Conservation (phyloP, 306 rosid genomes). For the Echinosophora koreensis region DNA sequence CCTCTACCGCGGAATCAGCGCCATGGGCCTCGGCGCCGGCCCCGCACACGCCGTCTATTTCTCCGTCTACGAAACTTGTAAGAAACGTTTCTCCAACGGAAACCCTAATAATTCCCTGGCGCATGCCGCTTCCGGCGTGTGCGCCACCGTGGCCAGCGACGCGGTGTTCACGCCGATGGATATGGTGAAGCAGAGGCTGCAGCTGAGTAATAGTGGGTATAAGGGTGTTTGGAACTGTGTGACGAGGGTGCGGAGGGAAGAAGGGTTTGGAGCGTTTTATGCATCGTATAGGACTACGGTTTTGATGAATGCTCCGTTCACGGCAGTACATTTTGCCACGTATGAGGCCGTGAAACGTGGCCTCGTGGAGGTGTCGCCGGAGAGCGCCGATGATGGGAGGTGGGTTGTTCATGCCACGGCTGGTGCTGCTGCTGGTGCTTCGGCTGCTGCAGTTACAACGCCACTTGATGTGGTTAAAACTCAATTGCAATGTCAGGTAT, state of each 20-base stretch:
- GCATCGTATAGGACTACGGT: slow-evolving; percentile 86
- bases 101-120: slow-evolving; percentile 60
- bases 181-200: slow-evolving; percentile 93
- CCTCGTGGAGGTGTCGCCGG: slow-evolving; percentile 61
- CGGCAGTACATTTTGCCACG: slow-evolving; percentile 74
- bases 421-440: slow-evolving; percentile 78
- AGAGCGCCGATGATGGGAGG: slow-evolving; percentile 63
- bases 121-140: slow-evolving; percentile 78
- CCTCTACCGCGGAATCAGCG: slow-evolving; percentile 85
- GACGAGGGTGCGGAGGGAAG: slow-evolving; percentile 74
- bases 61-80: slow-evolving; percentile 69
- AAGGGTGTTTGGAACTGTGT: slow-evolving; percentile 81
- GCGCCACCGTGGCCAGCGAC: slow-evolving; percentile 80
- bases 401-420: slow-evolving; percentile 77
- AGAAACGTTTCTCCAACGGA: slow-evolving; percentile 66
- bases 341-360: slow-evolving; percentile 73
- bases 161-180: slow-evolving; percentile 92
- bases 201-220: slow-evolving; percentile 72
- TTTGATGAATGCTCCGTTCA: slow-evolving; percentile 82
- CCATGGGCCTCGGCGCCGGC: slow-evolving; percentile 94
- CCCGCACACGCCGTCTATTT: slow-evolving; percentile 94
- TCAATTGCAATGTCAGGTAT: slow-evolving; percentile 86
- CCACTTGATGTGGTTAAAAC: slow-evolving; percentile 89
- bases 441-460: slow-evolving; percentile 76
- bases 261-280: slow-evolving; percentile 75